Percentiles rank a stretch among this genome's conserved stretches.
Conservation (phyloP, 805 yeast genomes). For the Saccharomyces jurei region DNA sequence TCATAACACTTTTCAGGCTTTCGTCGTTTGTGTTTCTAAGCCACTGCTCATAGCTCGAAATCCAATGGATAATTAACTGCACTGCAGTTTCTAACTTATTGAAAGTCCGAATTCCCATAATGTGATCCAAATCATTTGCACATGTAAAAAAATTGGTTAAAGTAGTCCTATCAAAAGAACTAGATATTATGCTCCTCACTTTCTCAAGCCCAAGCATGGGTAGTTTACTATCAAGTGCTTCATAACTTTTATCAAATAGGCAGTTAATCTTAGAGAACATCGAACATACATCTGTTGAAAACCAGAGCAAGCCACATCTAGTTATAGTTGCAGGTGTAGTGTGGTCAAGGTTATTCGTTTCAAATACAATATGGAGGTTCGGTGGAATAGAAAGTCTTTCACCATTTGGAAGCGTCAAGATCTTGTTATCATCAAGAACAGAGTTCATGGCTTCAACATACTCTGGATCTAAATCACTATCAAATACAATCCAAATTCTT, state of each 20-base stretch:
- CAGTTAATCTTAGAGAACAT: neutral
- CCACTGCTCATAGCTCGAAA: neutral
- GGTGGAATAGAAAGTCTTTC: conserved; percentile 66
- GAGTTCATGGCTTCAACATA: conserved; percentile 91
- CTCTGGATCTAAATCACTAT: conserved; percentile 87
- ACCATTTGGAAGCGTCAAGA: conserved; percentile 81
- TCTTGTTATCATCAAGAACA: conserved; percentile 79
- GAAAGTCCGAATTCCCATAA: neutral
- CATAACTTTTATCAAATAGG: neutral
- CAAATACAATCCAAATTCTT: conserved; percentile 75
- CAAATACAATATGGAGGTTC: conserved; percentile 64
- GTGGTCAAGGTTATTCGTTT: conserved; percentile 53
- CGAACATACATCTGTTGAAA: conserved; percentile 31
- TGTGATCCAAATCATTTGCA: neutral
- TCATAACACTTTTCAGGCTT: neutral
- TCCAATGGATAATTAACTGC: neutral
- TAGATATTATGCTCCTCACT: neutral
- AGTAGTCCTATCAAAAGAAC: neutral
- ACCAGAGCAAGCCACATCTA: conserved; percentile 84
- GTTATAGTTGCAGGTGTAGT: conserved; percentile 91
- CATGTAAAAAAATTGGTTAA: neutral
- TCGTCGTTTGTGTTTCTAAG: neutral
- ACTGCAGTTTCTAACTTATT: neutral
- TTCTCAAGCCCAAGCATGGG: neutral
- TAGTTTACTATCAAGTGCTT: neutral